A percentile compares a stretch with the other conserved stretches of the same genome.
These are phyloP conservation scores for Salix brachista DNA, from an alignment of 345 rosid species.

Conservation along the genomic window DNA sequence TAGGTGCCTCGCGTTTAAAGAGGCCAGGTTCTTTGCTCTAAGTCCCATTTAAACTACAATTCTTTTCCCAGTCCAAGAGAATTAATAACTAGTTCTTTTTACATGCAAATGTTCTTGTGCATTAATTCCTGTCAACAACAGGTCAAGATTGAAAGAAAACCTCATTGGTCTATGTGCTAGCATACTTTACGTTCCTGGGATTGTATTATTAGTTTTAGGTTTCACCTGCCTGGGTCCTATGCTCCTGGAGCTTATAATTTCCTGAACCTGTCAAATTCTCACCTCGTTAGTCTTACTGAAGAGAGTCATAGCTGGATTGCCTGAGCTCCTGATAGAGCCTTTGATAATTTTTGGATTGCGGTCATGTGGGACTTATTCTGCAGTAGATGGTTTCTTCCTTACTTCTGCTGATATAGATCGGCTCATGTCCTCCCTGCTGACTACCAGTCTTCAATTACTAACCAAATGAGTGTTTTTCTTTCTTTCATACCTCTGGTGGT, in stretches of 20 bases:
- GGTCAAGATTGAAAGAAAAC: not conserved
- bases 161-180: not conserved
- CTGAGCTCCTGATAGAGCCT: not conserved
- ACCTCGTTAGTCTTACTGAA: not conserved
- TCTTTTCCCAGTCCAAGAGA: not conserved
- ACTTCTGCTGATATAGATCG: not conserved
- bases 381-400: not conserved
- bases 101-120: not conserved
- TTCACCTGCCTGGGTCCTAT: not conserved
- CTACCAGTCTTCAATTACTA: not conserved
- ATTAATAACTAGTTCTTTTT: not conserved
- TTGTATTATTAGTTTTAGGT: not conserved
- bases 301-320: not conserved
- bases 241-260: no score
- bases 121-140: not conserved
- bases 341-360: not conserved
- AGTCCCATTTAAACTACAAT: not conserved
- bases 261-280: not conserved
- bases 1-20: not conserved
- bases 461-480: not conserved
- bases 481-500: not conserved
- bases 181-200: not conserved
- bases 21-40: not conserved
- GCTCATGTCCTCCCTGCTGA: not conserved
- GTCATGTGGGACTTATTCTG: no score